phyloP scores from a whole-genome alignment of 805 yeast genomes.

The Kazachstania kunashirensis region DNA sequence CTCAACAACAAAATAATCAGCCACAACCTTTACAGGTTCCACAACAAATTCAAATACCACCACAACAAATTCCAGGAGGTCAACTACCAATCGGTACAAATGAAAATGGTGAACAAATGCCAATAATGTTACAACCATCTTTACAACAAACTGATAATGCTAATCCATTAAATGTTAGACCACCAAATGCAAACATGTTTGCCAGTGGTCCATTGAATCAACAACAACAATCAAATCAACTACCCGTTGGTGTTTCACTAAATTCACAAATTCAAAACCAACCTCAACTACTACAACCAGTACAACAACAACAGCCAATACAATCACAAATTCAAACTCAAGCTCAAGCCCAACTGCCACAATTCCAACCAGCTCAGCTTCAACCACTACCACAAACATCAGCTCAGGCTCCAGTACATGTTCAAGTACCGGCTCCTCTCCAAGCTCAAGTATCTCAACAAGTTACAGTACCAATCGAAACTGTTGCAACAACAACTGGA shows the following conservation, averaged over 20 bases:
- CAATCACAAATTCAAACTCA: conserved; percentile 7
- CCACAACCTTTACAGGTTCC: conserved; percentile 6
- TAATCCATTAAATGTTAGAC: conserved; percentile 25
- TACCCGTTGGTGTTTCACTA: conserved; percentile 5
- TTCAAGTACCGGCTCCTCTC: conserved; percentile 1
- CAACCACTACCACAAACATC: conserved; percentile 3
- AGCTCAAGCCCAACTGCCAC: conserved; percentile 3
- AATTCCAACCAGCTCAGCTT: conserved; percentile 1
- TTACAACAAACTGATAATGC: conserved; percentile 25
- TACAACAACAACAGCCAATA: conserved; percentile 3
- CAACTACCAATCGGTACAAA: conserved; percentile 1
- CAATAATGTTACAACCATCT: conserved; percentile 27
- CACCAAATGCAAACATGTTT: conserved; percentile 13
- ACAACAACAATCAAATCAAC: conserved; percentile 12
- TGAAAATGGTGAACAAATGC: conserved; percentile 14
- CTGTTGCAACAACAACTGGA: conserved; percentile 3
- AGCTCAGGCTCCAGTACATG: conserved; percentile 3
- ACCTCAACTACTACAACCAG: conserved; percentile 11
- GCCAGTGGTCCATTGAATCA: conserved; percentile 11
- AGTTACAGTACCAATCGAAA: conserved; percentile 3
- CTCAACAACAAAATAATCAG: conserved; percentile 3
- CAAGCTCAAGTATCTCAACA: conserved; percentile 1
- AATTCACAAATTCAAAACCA: conserved; percentile 27
- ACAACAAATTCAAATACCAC: conserved; percentile 2
- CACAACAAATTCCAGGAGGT: conserved; percentile 6